Percentiles rank a stretch among this genome's conserved stretches.
These are phyloP conservation scores for Magnusiomyces paraingens DNA, from an alignment of 1,139 yeast genomes.

Conservation along the genomic window DNA sequence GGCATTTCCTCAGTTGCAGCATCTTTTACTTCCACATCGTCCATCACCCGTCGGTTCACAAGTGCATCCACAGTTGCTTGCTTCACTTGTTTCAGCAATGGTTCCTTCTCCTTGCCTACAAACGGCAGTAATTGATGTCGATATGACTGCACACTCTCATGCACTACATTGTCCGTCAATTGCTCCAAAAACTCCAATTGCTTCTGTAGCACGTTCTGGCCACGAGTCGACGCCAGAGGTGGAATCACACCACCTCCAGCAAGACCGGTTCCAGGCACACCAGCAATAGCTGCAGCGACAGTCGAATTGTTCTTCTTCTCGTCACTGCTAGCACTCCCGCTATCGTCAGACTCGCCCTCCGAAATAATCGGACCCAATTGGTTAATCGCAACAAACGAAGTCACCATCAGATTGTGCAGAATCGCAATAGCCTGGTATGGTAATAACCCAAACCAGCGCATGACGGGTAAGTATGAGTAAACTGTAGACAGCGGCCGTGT, in stretches of 20 bases:
- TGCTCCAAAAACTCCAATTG: slow-evolving; percentile 12
- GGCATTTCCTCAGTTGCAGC: slow-evolving; percentile 24
- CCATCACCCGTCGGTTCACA: slow-evolving; percentile 11
- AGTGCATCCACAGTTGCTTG: slow-evolving; percentile 9
- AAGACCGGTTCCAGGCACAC: neutral
- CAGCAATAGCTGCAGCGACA: neutral
- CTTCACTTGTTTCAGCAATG: slow-evolving; percentile 4
- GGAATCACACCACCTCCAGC: slow-evolving; percentile 3
- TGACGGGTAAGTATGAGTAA: slow-evolving; percentile 12
- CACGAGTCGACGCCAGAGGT: slow-evolving; percentile 11
- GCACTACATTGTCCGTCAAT: slow-evolving; percentile 9
- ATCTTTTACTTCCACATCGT: slow-evolving; percentile 14
- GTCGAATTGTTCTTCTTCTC: neutral
- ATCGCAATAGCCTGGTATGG: slow-evolving; percentile 23
- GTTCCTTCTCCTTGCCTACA: neutral
- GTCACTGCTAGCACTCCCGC: neutral
- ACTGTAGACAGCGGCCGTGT: slow-evolving; percentile 20
- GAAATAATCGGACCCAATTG: slow-evolving; percentile 16
- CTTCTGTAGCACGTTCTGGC: slow-evolving; percentile 10
- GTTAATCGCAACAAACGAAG: slow-evolving; percentile 15
- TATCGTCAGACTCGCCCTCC: neutral
- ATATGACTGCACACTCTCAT: slow-evolving; percentile 12
- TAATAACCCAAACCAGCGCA: slow-evolving; percentile 16
- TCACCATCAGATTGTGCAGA: slow-evolving; percentile 16
- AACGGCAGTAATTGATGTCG: slow-evolving; percentile 14